Conservation (phyloP, 2,329 filamentous ascomycete genomes). For the Venturia effusa region DNA sequence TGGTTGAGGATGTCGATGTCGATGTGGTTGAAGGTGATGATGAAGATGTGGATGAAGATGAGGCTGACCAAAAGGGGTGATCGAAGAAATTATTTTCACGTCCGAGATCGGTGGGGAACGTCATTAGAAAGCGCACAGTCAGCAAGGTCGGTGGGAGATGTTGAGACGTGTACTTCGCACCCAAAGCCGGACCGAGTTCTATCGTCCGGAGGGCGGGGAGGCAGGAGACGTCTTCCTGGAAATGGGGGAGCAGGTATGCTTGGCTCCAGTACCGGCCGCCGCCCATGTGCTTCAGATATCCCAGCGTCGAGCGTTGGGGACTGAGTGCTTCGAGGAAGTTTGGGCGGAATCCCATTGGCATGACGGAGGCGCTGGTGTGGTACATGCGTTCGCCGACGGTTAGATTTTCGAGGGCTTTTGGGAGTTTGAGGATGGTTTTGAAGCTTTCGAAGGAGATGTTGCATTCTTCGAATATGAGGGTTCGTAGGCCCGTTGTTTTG, state of each 20-base stretch:
- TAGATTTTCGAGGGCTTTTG: constrained; percentile 1
- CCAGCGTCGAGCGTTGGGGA: not conserved
- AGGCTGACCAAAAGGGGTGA: not conserved
- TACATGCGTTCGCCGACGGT: constrained; percentile 1
- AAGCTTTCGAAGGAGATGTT: not conserved
- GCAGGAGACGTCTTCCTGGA: not conserved
- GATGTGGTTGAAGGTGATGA: too few species aligned
- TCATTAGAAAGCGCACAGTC: not conserved
- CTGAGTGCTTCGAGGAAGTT: not conserved
- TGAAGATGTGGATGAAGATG: not conserved
- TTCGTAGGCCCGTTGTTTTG: not conserved
- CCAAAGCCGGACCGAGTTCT: not conserved
- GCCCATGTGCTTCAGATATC: constrained; percentile 5
- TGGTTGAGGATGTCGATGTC: too few species aligned
- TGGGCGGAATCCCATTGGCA: not conserved
- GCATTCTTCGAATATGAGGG: constrained; percentile 9
- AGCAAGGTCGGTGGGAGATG: not conserved
- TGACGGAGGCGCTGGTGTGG: not conserved
- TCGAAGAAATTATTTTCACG: not conserved
- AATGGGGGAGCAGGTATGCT: not conserved
- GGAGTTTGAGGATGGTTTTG: not conserved
- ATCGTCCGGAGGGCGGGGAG: not conserved
- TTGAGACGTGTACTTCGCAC: not conserved
- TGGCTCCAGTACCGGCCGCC: not conserved
- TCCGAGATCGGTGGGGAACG: not conserved